These are phyloP conservation scores for Didymella pinodella DNA, from an alignment of 2,329 filamentous ascomycete genomes.

Conservation along the genomic window DNA sequence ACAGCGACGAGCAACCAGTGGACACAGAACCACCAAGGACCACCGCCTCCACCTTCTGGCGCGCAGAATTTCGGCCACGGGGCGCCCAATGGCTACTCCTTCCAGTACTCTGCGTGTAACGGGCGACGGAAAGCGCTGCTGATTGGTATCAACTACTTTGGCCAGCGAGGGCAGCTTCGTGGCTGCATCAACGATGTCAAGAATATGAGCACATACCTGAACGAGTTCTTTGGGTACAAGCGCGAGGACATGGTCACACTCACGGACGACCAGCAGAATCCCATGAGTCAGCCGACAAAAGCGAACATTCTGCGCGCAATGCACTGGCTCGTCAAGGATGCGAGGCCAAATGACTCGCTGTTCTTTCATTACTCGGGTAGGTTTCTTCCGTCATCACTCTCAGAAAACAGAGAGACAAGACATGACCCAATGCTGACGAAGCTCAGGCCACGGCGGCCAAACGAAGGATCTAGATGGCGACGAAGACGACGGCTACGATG, in stretches of 20 bases:
- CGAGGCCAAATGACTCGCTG: conserved; percentile 87
- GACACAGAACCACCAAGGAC: conserved; percentile 63
- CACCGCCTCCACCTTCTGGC: conserved; percentile 70
- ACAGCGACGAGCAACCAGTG: conserved; percentile 51
- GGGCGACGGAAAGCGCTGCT: conserved; percentile 87
- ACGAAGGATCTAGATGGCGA: conserved; percentile 81
- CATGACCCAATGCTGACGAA: not conserved
- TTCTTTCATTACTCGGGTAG: conserved; percentile 97
- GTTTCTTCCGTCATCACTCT: conserved; percentile 33
- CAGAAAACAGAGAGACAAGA: not conserved
- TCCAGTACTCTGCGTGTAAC: conserved; percentile 91
- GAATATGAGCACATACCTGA: conserved; percentile 93
- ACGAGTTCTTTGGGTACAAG: conserved; percentile 89
- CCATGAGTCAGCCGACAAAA: conserved; percentile 96
- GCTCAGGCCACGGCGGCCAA: conserved; percentile 77
- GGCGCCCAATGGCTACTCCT: conserved; percentile 80
- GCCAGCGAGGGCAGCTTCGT: conserved; percentile 85
- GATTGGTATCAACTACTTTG: conserved; percentile 97
- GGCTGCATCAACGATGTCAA: conserved; percentile 98
- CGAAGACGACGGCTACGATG: conserved; percentile 82
- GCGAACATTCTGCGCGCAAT: conserved; percentile 94
- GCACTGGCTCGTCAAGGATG: conserved; percentile 98
- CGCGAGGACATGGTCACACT: conserved; percentile 96
- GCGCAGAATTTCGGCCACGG: conserved; percentile 68
- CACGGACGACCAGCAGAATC: conserved; percentile 96